These are phyloP conservation scores for Cercospora citrullina DNA, from an alignment of 2,329 filamentous ascomycete genomes.

Conservation along the genomic window DNA sequence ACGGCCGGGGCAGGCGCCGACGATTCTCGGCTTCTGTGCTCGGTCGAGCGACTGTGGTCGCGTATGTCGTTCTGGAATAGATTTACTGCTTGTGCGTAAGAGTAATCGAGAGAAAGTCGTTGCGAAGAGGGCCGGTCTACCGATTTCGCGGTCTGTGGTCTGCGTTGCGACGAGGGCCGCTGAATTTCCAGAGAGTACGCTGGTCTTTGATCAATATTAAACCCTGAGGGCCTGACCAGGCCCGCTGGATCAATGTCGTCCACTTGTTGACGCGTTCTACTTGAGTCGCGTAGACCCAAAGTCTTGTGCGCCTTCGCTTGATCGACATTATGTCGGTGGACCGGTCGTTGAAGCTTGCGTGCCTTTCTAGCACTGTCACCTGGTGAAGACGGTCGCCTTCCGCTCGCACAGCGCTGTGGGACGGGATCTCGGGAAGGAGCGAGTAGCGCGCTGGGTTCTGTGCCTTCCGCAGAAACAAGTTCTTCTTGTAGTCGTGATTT, in stretches of 20 bases:
- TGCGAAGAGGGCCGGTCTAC: slow-evolving; percentile 24
- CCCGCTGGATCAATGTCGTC: slow-evolving; percentile 6
- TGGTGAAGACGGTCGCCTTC: slow-evolving; percentile 20
- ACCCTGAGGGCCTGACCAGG: slow-evolving; percentile 1
- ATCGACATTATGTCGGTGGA: slow-evolving; percentile 31
- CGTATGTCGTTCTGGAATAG: slow-evolving; percentile 27
- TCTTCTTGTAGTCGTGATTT: slow-evolving; percentile 55
- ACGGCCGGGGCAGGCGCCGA: slow-evolving; percentile 21
- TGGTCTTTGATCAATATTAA: slow-evolving; percentile 8
- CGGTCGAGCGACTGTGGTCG: slow-evolving; percentile 11
- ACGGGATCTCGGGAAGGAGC: slow-evolving; percentile 12
- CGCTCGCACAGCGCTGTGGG: slow-evolving; percentile 13
- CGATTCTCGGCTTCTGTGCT: slow-evolving; percentile 15
- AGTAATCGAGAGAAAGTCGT: slow-evolving; percentile 35
- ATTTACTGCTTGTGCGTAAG: slow-evolving; percentile 35
- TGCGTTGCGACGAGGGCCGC: slow-evolving; percentile 20
- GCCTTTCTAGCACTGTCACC: slow-evolving; percentile 23
- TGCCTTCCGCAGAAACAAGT: slow-evolving; percentile 3
- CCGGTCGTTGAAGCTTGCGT: slow-evolving; percentile 17
- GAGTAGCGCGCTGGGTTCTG: background rate
- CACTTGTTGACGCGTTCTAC: slow-evolving; percentile 3
- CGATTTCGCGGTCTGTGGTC: slow-evolving; percentile 29
- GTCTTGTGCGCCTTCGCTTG: slow-evolving; percentile 46
- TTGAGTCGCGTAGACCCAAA: slow-evolving; percentile 38
- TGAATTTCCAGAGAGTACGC: slow-evolving; percentile 22